A percentile compares a stretch with the other conserved stretches of the same genome.
Evolutionary conservation across 768 basidiomycete species (phyloP).

Genomic region (Lactarius vividus): DNA sequence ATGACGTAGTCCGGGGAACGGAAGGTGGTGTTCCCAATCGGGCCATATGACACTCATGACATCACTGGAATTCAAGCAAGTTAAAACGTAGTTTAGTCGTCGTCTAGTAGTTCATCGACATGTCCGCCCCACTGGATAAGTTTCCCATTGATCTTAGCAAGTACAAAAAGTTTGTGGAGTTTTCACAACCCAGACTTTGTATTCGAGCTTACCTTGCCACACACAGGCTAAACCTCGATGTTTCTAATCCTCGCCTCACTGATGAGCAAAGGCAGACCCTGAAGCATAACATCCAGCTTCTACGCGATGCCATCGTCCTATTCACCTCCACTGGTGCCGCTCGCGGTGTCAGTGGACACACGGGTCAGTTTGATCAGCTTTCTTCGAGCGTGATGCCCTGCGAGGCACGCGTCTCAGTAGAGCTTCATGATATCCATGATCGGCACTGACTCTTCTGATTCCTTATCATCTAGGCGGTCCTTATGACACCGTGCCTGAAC

Average conservation of each 20-base stretch:
- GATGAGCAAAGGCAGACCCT: constrained; percentile 59
- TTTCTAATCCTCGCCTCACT: constrained; percentile 58
- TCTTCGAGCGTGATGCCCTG: not conserved
- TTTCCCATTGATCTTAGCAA: constrained; percentile 27
- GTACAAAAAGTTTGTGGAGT: constrained; percentile 24
- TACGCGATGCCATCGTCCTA: constrained; percentile 81
- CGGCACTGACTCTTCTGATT: not conserved
- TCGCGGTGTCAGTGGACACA: constrained; percentile 84
- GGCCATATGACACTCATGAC: constrained; percentile 8
- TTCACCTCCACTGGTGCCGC: constrained; percentile 87
- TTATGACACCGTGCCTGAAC: constrained; percentile 76
- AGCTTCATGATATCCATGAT: not conserved
- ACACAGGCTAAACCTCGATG: constrained; percentile 68
- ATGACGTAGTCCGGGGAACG: no score
- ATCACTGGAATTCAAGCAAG: not conserved
- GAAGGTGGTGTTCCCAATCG: no score
- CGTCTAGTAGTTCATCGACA: constrained; percentile 1
- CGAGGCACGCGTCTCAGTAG: not conserved
- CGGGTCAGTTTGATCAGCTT: constrained; percentile 43
- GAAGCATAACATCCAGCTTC: constrained; percentile 68
- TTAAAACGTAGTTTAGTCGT: no score
- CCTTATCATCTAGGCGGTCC: constrained; percentile 38
- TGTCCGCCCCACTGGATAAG: constrained; percentile 18
- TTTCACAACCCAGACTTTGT: not conserved
- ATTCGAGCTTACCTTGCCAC: constrained; percentile 1